A percentile compares a stretch with the other conserved stretches of the same genome.
These are phyloP conservation scores for Aspergillus pseudoglaucus DNA, from an alignment of 2,329 filamentous ascomycete genomes.

Conservation along the genomic window DNA sequence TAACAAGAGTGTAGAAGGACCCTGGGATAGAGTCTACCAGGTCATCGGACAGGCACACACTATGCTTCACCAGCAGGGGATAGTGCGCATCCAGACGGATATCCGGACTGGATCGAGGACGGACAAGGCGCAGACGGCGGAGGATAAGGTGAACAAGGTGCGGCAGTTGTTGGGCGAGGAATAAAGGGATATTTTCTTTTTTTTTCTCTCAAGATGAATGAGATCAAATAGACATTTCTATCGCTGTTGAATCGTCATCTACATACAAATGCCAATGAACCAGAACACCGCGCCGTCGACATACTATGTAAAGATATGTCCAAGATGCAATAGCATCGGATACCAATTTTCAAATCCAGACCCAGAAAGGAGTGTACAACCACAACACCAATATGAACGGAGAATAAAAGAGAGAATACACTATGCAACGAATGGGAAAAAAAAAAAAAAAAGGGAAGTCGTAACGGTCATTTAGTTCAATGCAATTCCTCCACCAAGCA, in stretches of 20 bases:
- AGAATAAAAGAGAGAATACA: not conserved
- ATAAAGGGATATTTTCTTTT: not conserved
- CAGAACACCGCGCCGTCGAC: not conserved
- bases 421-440: constrained; percentile 1
- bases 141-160: constrained; percentile 68
- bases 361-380: not conserved
- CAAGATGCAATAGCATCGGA: no score
- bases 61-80: constrained; percentile 68
- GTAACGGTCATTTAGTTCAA: constrained; percentile 12
- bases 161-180: constrained; percentile 41
- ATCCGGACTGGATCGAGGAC: constrained; percentile 82
- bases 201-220: not conserved
- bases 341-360: not conserved
- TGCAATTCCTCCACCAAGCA: constrained; percentile 35
- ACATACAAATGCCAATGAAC: not conserved
- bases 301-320: not conserved
- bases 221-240: not conserved
- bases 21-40: constrained; percentile 81
- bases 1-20: constrained; percentile 58
- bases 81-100: constrained; percentile 77
- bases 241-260: not conserved
- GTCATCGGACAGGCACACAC: constrained; percentile 81
- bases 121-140: constrained; percentile 75
- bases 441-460: no score
- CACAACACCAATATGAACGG: not conserved